These are phyloP conservation scores for Paramyrothecium roridum DNA, from an alignment of 2,329 filamentous ascomycete species.

Conservation along the genomic window DNA sequence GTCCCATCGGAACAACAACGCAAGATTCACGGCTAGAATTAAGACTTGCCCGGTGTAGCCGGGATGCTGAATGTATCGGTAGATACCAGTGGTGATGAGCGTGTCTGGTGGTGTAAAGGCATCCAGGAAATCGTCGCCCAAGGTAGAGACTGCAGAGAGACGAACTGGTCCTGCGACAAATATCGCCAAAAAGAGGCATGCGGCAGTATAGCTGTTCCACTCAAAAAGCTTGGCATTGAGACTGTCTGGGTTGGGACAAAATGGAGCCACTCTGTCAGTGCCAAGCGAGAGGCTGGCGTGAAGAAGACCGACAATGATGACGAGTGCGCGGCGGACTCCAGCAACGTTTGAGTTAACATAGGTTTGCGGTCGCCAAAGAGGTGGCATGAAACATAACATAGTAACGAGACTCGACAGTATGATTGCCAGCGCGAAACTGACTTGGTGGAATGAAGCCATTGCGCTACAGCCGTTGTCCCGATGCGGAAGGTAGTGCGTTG, in stretches of 20 bases:
- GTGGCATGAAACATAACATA: slow-evolving; percentile 1
- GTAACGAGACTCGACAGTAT: neutral
- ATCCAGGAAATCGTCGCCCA: neutral
- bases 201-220: neutral
- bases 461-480: neutral
- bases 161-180: neutral
- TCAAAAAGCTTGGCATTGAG: slow-evolving; percentile 1
- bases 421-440: neutral
- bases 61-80: neutral
- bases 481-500: neutral
- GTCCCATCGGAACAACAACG: neutral
- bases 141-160: neutral
- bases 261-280: neutral
- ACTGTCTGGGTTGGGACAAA: neutral
- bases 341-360: neutral
- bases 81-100: neutral
- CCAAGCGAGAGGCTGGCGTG: neutral
- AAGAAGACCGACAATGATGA: neutral
- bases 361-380: neutral
- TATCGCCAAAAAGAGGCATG: neutral
- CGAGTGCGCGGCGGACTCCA: neutral
- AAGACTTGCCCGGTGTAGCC: neutral
- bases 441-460: neutral
- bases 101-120: neutral
- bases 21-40: neutral